Evolutionary conservation across 192 early-diverging fungal species (phyloP).

Genomic region (Podila horticola): DNA sequence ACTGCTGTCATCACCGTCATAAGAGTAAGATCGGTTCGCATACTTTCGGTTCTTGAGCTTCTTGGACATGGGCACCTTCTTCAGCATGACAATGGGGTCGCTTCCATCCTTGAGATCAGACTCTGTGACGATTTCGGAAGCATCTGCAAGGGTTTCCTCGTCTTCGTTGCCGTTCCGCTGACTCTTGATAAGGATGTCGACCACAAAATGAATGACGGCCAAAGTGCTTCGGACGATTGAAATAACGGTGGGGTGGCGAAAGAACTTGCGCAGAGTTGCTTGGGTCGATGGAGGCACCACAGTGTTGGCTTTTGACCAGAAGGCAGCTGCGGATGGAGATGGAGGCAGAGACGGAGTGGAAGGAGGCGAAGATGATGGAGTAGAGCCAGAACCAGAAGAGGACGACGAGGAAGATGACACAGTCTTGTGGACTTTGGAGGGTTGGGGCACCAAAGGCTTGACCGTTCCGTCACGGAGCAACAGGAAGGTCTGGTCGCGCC

Average conservation of each 20-base stretch:
- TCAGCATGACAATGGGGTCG: constrained; percentile 27
- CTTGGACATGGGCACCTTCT: constrained; percentile 19
- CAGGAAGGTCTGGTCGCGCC: constrained; percentile 83
- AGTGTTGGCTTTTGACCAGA: constrained; percentile 38
- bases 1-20: constrained; percentile 50
- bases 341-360: constrained; percentile 8
- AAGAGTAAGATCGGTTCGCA: constrained; percentile 6
- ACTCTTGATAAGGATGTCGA: constrained; percentile 56
- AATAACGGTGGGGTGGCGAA: constrained; percentile 47
- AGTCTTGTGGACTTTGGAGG: constrained; percentile 21
- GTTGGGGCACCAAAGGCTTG: constrained; percentile 8
- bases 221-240: constrained; percentile 48
- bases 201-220: constrained; percentile 50
- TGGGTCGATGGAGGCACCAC: constrained; percentile 49
- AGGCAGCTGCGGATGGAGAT: constrained; percentile 16
- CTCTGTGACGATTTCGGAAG: not conserved
- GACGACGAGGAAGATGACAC: constrained; percentile 1
- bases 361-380: constrained; percentile 5
- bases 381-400: not conserved
- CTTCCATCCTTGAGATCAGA: not conserved
- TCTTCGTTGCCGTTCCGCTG: constrained; percentile 53
- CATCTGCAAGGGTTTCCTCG: constrained; percentile 5
- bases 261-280: constrained; percentile 33
- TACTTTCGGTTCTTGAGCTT: constrained; percentile 15
- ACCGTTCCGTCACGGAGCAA: constrained; percentile 75